Base-by-base conservation (phyloP, 805 yeast species). In the Priceomyces carsonii region DNA sequence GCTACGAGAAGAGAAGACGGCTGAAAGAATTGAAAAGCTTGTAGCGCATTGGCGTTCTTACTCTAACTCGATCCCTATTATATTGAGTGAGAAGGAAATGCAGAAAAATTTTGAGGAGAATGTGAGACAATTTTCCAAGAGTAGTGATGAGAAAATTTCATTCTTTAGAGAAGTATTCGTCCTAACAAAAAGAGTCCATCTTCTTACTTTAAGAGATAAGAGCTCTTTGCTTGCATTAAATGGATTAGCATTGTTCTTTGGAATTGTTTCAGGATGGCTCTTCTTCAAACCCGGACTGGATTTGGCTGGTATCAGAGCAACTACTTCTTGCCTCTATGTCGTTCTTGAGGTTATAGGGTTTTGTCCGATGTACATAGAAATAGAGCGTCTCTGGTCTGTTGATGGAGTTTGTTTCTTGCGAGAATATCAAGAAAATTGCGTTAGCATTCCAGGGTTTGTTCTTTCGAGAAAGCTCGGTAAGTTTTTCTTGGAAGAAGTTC, bases 191-290 rank as follows among this genome's bases (percentile, higher is more conserved):
- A 48, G 75, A 27, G 54, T 66, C 1, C 56, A 62, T 26, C 22
- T 59, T 3, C 41, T 60, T 2, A 48, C 70, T 8, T 48, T 55
- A 26, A 43, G 75, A 24, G 75, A 70, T 39, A 42, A 20, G 4
- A 30, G 38, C 8, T 59, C 70, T 2, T 51, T 66, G 17, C 14
- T 53, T 3, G 63, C 74, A 0, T 47, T 73, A 19, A 40, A 67
- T 10, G 51, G 66, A 10, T 75, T 74, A 17, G 24, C 71, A 0
- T 34, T 75, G 0, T 44, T 80, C 5, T 59, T 85, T 42, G 83
- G 88, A 0, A 51, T 78, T 2, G 61, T 79, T n/a, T 61, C 75
- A 26, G 95, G 95, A 0, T 85, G 93, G 89, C 71, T 87, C 26
- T 87, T 81, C 50, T 82, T 60, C 52, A 75, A 75, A 44, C 89